These are phyloP conservation scores for Vigna mungo DNA, from an alignment of 306 rosid genomes.

Conservation along the genomic window DNA sequence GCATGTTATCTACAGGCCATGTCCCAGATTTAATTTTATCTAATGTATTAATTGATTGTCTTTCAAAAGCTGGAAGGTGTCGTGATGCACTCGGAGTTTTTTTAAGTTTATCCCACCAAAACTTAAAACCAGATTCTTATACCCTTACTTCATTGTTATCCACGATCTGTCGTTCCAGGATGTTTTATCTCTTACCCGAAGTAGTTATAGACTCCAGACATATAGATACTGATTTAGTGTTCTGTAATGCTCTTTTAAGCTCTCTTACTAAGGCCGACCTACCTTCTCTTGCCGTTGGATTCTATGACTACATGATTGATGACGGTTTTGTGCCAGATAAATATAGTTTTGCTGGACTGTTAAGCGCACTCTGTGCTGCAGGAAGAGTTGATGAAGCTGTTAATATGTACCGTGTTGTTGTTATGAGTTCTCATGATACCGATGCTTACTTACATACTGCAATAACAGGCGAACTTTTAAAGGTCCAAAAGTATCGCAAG, in stretches of 20 bases:
- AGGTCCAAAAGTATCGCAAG: conserved; percentile 50
- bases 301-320: conserved; percentile 56
- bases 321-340: conserved; percentile 64
- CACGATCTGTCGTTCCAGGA: conserved; percentile 48
- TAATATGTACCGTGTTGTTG: conserved; percentile 57
- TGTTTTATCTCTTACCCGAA: conserved; percentile 56
- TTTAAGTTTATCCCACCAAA: conserved; percentile 34
- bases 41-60: conserved; percentile 68
- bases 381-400: conserved; percentile 62
- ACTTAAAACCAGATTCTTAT: conserved; percentile 59
- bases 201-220: conserved; percentile 41
- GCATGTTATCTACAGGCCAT: conserved; percentile 52
- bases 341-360: conserved; percentile 64
- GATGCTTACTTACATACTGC: conserved; percentile 71
- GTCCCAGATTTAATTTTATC: conserved; percentile 59
- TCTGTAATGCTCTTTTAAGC: conserved; percentile 65
- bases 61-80: conserved; percentile 60
- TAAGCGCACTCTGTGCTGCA: conserved; percentile 63
- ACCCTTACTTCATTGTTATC: conserved; percentile 50
- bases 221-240: conserved; percentile 60
- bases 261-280: conserved; percentile 53
- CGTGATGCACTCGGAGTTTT: conserved; percentile 58
- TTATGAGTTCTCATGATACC: conserved; percentile 40
- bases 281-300: conserved; percentile 53
- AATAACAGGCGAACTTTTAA: conserved; percentile 57